Base-by-base conservation (phyloP, 805 yeast genomes). In the Starmerella vaccinii region DNA sequence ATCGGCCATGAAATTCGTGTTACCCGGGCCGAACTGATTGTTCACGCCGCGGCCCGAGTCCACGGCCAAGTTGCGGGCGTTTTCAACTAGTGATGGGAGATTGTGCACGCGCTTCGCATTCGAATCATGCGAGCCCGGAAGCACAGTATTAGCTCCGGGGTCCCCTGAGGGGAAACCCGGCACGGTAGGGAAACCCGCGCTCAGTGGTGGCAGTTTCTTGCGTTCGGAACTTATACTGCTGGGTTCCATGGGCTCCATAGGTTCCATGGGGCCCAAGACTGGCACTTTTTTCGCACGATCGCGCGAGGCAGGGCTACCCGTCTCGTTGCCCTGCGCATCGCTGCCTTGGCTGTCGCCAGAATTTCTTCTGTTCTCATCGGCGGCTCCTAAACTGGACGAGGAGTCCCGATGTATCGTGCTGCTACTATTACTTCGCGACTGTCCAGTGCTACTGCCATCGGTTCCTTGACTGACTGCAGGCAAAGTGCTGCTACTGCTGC, bases 161-260 rank as follows among this genome's bases (percentile, higher is more conserved):
- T 45, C 48, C 9, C 33, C 43, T 7, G 35, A 4, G n/a, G 49
- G 43, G 43, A 46, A 38, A 5, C 49, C 49, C 12, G 49, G 42
- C 18, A 46, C 27, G 21, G 19, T 26, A 4, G 48, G 48, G 21
- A 45, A 33, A 2, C 30, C 48, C 15, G 33, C 40, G 30, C 19
- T 45, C 24, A 33, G 15, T 7, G 40, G 38, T 2, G 45, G 45
- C 23, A 41, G 23, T 23, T 27, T 41, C 34, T 41, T 41, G 16
- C 45, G 45, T 27, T 44, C 23, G 15, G n/a, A 3, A 1, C 12
- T 18, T 6, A 22, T 21, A 15, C 34, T 26, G 2, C 34, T 6
- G 13, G 35, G 37, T 39, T 49, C 43, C 48, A 37, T 8, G 18
- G 33, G 27, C 41, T 49, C 41, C 50, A 52, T 49, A 2, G 55